phyloP scores from a whole-genome alignment of 192 early-diverging fungal species.

The Coemansia umbellata region DNA sequence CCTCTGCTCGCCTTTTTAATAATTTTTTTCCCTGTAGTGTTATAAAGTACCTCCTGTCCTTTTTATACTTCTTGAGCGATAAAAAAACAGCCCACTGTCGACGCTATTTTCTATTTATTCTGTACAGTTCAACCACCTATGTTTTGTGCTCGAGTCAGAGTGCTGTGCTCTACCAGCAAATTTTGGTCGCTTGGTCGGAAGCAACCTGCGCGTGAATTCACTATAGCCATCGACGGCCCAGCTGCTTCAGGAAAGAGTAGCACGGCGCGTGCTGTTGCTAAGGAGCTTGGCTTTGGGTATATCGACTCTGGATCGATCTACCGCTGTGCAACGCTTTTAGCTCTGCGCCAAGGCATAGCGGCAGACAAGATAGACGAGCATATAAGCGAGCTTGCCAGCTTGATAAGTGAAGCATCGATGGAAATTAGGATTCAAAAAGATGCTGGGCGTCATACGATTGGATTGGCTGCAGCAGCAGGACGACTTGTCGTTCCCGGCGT shows the following conservation, averaged over 20 bases:
- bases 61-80: no score
- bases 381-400: slow-evolving; percentile 39
- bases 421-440: slow-evolving; percentile 34
- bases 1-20: no score
- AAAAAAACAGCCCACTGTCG: no score
- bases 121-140: background rate
- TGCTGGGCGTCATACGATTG: background rate
- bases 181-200: background rate
- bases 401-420: slow-evolving; percentile 6
- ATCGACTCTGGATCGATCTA: slow-evolving; percentile 76
- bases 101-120: background rate
- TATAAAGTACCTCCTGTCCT: no score
- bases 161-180: background rate
- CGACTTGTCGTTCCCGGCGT: slow-evolving; percentile 30
- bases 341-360: slow-evolving; percentile 18
- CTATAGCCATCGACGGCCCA: slow-evolving; percentile 77
- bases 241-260: slow-evolving; percentile 81
- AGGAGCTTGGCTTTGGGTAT: slow-evolving; percentile 63
- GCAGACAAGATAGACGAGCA: background rate
- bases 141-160: background rate
- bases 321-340: slow-evolving; percentile 42
- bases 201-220: slow-evolving; percentile 21
- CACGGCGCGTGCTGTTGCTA: slow-evolving; percentile 68
- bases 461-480: background rate
- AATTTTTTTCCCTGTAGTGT: no score